phyloP scores from a whole-genome alignment of 2,329 filamentous ascomycete species.

The Calonectria pseudoreteaudii region DNA sequence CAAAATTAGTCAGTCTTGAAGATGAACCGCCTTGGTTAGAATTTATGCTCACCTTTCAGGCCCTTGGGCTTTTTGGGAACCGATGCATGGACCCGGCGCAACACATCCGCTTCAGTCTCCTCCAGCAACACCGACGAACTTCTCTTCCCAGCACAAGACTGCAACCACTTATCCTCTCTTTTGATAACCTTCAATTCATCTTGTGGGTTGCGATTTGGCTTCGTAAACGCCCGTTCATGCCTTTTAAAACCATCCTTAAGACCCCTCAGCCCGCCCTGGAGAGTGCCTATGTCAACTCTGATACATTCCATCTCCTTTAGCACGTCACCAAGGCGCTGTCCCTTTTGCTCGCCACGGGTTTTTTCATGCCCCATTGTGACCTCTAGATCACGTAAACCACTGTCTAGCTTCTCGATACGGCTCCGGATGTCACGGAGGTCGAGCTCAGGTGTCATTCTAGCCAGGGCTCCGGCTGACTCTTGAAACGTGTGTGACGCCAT shows the following conservation, averaged over 20 bases:
- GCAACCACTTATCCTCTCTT: neutral
- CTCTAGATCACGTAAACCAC: slow-evolving; percentile 44
- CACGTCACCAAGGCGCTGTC: slow-evolving; percentile 43
- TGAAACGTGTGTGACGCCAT: slow-evolving; percentile 28
- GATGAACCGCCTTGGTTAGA: neutral
- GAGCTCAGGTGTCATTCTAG: slow-evolving; percentile 52
- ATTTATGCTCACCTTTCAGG: slow-evolving; percentile 21
- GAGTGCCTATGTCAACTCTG: slow-evolving; percentile 40
- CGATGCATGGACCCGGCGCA: neutral
- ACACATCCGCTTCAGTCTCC: slow-evolving; percentile 24
- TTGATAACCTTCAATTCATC: slow-evolving; percentile 41
- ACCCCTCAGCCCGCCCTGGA: slow-evolving; percentile 20
- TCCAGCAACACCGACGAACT: neutral
- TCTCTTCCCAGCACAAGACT: neutral
- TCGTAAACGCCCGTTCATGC: slow-evolving; percentile 33
- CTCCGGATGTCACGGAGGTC: slow-evolving; percentile 45
- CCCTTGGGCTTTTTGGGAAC: neutral
- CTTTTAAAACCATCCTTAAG: slow-evolving; percentile 30
- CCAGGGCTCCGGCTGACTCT: slow-evolving; percentile 48
- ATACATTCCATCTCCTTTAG: slow-evolving; percentile 48
- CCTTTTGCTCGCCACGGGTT: slow-evolving; percentile 44
- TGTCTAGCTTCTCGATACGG: slow-evolving; percentile 46
- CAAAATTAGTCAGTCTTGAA: slow-evolving; percentile 9
- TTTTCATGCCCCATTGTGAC: slow-evolving; percentile 41
- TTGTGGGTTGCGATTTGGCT: slow-evolving; percentile 31